Percentiles rank a stretch among this genome's conserved stretches.
These are phyloP conservation scores for Diaporthe citrichinensis DNA, from an alignment of 2,329 filamentous ascomycete genomes.

Conservation along the genomic window DNA sequence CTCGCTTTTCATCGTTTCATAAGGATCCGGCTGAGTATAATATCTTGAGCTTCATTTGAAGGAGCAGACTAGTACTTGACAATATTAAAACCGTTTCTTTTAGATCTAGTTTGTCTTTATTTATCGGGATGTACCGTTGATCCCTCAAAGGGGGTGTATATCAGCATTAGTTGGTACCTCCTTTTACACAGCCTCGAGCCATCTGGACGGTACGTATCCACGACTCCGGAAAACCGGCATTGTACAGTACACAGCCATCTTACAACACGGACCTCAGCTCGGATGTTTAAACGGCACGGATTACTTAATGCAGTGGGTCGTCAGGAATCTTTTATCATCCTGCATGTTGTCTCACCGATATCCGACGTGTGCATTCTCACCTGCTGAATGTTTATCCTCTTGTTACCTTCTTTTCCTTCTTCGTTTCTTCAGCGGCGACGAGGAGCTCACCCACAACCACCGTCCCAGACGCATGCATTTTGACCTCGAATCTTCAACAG, in stretches of 20 bases:
- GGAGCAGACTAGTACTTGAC: background rate
- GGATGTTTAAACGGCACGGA: conserved; percentile 20
- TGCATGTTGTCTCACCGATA: conserved; percentile 30
- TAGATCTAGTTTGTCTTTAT: background rate
- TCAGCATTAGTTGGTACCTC: conserved; percentile 19
- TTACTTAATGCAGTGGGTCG: conserved; percentile 29
- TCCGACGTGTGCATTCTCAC: conserved; percentile 15
- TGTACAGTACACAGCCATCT: conserved; percentile 9
- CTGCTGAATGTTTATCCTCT: conserved; percentile 4
- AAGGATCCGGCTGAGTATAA: background rate
- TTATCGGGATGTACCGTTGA: conserved; percentile 12
- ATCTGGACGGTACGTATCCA: conserved; percentile 21
- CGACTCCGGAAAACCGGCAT: conserved; percentile 29
- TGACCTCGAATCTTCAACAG: conserved; percentile 9
- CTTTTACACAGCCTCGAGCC: conserved; percentile 4
- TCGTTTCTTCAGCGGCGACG: background rate
- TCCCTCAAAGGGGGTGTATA: conserved; percentile 6
- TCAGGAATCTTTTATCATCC: conserved; percentile 12
- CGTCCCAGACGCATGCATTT: background rate
- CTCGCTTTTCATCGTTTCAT: background rate
- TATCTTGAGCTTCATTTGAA: background rate
- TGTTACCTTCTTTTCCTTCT: background rate
- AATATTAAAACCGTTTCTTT: background rate
- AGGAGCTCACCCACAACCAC: background rate
- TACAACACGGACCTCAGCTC: conserved; percentile 28